These are phyloP conservation scores for Blepharisma stoltei DNA, from an alignment of 73 alveolate genomes.

Conservation along the genomic window DNA sequence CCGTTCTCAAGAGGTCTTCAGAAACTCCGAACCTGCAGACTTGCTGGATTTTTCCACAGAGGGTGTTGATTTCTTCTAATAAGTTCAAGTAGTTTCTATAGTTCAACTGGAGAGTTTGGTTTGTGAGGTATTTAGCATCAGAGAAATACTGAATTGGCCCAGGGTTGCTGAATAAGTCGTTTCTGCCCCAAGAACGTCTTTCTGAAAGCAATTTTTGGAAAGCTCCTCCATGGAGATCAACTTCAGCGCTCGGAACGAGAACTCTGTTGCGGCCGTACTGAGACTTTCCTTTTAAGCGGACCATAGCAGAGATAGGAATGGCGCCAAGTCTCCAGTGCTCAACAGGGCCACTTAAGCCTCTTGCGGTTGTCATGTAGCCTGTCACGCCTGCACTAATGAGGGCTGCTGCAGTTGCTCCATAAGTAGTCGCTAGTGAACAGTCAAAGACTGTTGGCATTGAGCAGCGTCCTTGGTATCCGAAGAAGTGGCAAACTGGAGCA, in stretches of 20 bases:
- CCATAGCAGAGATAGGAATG: constrained; percentile 46
- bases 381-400: constrained; percentile 58
- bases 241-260: constrained; percentile 67
- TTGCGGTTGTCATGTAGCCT: constrained; percentile 55
- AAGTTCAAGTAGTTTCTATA: constrained; percentile 31
- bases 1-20: constrained; percentile 26
- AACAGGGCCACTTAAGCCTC: constrained; percentile 36
- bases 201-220: constrained; percentile 25
- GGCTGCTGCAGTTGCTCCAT: constrained; percentile 86
- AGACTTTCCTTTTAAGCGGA: constrained; percentile 40
- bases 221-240: constrained; percentile 51
- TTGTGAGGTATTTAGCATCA: constrained; percentile 28
- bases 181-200: constrained; percentile 51
- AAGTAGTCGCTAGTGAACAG: constrained; percentile 76
- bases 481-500: constrained; percentile 94
- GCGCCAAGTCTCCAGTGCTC: constrained; percentile 61
- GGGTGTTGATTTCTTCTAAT: constrained; percentile 33
- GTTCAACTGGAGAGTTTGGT: constrained; percentile 31
- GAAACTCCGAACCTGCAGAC: constrained; percentile 31
- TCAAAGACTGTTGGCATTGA: constrained; percentile 90
- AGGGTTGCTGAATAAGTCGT: constrained; percentile 76
- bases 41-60: constrained; percentile 19
- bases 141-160: constrained; percentile 75
- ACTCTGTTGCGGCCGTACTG: constrained; percentile 44
- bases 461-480: constrained; percentile 97